Evolutionary conservation across 192 early-diverging fungal genomes (phyloP), one percentile per base, ranked within the genome.

Genomic region (Kappamyces sp.): DNA sequence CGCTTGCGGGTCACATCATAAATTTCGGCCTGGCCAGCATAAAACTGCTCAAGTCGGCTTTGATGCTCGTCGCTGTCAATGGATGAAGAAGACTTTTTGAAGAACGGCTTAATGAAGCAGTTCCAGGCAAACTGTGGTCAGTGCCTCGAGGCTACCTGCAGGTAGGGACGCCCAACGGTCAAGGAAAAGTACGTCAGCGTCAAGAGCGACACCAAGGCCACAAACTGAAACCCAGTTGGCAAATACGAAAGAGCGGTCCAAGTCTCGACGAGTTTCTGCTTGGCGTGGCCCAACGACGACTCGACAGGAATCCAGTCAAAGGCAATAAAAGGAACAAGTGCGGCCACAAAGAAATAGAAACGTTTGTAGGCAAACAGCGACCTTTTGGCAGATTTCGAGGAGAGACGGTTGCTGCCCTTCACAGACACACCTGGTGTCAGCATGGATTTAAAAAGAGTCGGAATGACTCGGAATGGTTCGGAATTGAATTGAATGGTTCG

Each of bases 11-110:
- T 88, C 0, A 78, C 77, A 59, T 92, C 90, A 60, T 88, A 92
- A 5, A 89, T 79, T 9, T 81, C 76, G 6, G 90, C 88, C 57
- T 90, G 88, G 53, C 84, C 82, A 62, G 82, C 72, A 65, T 92
- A 92, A 65, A 92, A 92, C 32, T 75, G 69, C 66, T 92, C 86
- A 29, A 92, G 67, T 9, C 88, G 81, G 34, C 71, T 71, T 55
- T 90, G 86, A 49, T 87, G 83, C 38, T 80, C 80, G 35, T 74
- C 64, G 5, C 78, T 77, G 49, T 86, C 80, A 35, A 77, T 63
- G 9, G 84, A 78, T 47, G 80, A 59, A 22, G 83, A 74, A 68
- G 69, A 73, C 41, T 47, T 63, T 40, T 59, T 59, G 33, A 78
- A 47, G 55, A 76, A 72, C 29, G 76, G 76, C 58, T 84, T 88